These are phyloP conservation scores for Pythium aristosporum DNA, from an alignment of 352 stramenopile species.

Conservation along the genomic window DNA sequence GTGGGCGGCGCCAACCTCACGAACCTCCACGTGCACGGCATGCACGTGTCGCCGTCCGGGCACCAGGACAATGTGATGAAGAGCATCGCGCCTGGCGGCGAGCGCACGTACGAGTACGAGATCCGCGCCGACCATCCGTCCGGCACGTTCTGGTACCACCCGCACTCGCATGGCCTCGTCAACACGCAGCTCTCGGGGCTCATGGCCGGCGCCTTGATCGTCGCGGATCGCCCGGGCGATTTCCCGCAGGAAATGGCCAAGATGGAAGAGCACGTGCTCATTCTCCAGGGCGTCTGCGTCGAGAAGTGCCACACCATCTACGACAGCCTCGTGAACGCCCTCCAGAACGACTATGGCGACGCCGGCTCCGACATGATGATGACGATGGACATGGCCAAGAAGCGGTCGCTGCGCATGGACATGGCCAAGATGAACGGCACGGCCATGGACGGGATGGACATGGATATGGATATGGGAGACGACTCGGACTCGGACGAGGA, in stretches of 20 bases:
- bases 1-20: conserved; percentile 56
- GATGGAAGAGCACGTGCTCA: conserved; percentile 68
- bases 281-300: conserved; percentile 68
- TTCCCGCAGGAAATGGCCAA: conserved; percentile 45
- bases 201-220: conserved; percentile 67
- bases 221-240: conserved; percentile 58
- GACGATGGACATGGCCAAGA: conserved; percentile 28
- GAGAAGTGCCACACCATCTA: conserved; percentile 64
- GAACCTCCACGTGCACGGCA: conserved; percentile 70
- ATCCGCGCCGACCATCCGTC: conserved; percentile 65
- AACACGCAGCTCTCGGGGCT: conserved; percentile 77
- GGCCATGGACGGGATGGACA: conserved; percentile 13
- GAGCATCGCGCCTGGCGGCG: conserved; percentile 44
- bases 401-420: conserved; percentile 11
- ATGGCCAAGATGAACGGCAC: conserved; percentile 18
- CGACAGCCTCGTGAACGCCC: conserved; percentile 54
- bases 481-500: conserved; percentile 20
- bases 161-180: conserved; percentile 67
- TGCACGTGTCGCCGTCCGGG: conserved; percentile 61
- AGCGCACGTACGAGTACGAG: conserved; percentile 62
- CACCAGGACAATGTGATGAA: conserved; percentile 61
- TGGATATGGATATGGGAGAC: conserved; percentile 22
- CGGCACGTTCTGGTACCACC: conserved; percentile 84
- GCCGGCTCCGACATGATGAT: conserved; percentile 20
- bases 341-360: conserved; percentile 52